Base-by-base conservation (phyloP, 495 filamentous ascomycete species). In the Sphaerosporella brunnea region DNA sequence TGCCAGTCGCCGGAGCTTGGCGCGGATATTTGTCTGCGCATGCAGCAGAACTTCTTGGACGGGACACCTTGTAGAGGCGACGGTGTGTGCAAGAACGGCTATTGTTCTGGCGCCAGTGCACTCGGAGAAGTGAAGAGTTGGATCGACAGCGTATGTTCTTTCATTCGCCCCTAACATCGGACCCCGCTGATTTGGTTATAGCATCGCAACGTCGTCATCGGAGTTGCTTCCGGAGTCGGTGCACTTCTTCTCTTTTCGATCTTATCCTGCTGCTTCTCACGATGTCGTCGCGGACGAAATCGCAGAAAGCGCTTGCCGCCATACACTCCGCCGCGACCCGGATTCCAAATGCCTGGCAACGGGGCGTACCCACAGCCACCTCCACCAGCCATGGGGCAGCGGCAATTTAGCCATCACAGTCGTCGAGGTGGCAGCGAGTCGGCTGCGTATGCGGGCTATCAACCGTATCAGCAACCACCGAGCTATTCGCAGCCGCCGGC, bases 1-100 rank as follows among this genome's bases (percentile, higher is more conserved):
- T 96, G 88, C 64, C 71, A 73, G 7, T 80, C 80, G 3, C 74
- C 80, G n/a, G 61, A 73, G 40, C 73, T 87, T 46, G 74, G 75
- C 0, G 54, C 64, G 9, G 69, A 69, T 57, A 70, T 68, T 32
- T 93, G 78, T 62, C 80, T 76, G 60, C 68, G 69, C 23, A 79
- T 90, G 68, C 74, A 83, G 56, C 85, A 94, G 63, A 88, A 93
- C 62, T 96, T 92, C 66, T 69, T 97, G 32, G 92, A 97, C 59
- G 90, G 90, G 10, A 96, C 90, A 5, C 69, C 75, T 2, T 97
- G 90, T 62, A 72, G 78, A 42, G 78, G 83, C 19, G 83, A 84
- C 46, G 90, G 90, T 4, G 66, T 68, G 38, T 97, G 90, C 61
- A 59, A 52, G 26, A 86, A 86, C 49, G 84, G 84, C 5, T 62